Conservation (phyloP, 306 rosid species). For the Acmispon strigosus region DNA sequence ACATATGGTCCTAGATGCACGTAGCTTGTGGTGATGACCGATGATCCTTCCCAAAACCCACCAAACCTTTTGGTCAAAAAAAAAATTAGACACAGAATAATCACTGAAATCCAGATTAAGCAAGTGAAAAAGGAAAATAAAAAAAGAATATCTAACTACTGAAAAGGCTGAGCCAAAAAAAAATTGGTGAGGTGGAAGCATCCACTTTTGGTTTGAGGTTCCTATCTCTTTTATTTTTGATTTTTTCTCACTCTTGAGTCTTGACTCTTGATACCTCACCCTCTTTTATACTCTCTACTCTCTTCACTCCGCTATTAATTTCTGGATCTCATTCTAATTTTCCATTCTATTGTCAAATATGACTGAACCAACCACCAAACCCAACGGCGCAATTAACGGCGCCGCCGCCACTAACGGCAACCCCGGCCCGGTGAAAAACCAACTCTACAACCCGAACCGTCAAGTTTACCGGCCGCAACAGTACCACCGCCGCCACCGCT, state of each 20-base stretch:
- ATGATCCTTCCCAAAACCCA: no score
- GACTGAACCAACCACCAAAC: slow-evolving; percentile 65
- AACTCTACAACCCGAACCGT: slow-evolving; percentile 49
- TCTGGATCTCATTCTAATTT: neutral
- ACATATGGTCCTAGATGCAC: no score
- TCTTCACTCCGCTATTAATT: neutral
- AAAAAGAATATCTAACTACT: neutral
- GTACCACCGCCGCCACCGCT: slow-evolving; percentile 56
- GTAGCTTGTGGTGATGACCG: no score
- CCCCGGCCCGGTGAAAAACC: slow-evolving; percentile 35
- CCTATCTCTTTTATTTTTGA: slow-evolving; percentile 17
- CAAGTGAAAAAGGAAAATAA: slow-evolving; percentile 8
- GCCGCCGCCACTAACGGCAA: slow-evolving; percentile 27
- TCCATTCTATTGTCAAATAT: neutral
- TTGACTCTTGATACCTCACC: slow-evolving; percentile 16
- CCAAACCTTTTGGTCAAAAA: no score
- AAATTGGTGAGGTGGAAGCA: slow-evolving; percentile 52
- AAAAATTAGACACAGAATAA: no score
- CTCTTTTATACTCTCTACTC: neutral
- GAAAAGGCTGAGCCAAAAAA: neutral
- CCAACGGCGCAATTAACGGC: slow-evolving; percentile 27
- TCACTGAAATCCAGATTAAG: neutral
- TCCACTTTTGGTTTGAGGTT: slow-evolving; percentile 30
- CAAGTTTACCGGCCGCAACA: slow-evolving; percentile 65
- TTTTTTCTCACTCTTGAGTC: slow-evolving; percentile 14